Conservation (phyloP, 225 moss, liverwort and hornwort genomes). For the Pseudoscleropodium purum region DNA sequence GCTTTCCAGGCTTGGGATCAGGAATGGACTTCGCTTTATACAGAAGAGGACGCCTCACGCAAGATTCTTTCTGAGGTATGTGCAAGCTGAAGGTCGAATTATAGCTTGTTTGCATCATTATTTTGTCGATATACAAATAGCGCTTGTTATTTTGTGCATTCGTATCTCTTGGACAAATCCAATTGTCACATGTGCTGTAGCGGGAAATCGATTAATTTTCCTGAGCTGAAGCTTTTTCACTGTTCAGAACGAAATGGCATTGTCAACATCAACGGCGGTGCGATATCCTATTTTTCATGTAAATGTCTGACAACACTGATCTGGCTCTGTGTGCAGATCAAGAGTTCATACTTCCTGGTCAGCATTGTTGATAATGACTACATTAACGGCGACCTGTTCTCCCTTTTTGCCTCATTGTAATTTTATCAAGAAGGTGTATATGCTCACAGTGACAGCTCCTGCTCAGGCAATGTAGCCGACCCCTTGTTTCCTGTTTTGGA, state of each 20-base stretch:
- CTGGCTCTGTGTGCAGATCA: constrained; percentile 41
- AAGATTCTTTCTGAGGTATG: constrained; percentile 64
- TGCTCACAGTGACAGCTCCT: background rate
- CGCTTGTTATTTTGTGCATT: background rate
- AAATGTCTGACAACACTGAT: background rate
- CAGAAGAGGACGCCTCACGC: constrained; percentile 51
- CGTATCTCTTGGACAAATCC: background rate
- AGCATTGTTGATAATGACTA: constrained; percentile 83
- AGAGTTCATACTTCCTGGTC: constrained; percentile 53
- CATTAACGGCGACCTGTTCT: constrained; percentile 49
- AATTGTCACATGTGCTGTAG: background rate
- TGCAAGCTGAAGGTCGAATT: background rate
- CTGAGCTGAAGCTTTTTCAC: background rate
- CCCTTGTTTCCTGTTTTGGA: background rate
- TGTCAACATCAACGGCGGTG: background rate
- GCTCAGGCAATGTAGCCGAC: constrained; percentile 37
- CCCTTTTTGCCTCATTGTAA: constrained; percentile 36
- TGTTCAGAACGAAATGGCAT: background rate
- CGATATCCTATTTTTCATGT: background rate
- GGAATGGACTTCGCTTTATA: constrained; percentile 79
- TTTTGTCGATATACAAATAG: background rate
- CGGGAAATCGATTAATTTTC: background rate
- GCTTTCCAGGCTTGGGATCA: constrained; percentile 81
- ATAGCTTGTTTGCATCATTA: background rate
- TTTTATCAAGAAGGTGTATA: constrained; percentile 22